These are phyloP conservation scores for Daldinia grandis DNA, from an alignment of 495 filamentous ascomycete species.

Conservation along the genomic window DNA sequence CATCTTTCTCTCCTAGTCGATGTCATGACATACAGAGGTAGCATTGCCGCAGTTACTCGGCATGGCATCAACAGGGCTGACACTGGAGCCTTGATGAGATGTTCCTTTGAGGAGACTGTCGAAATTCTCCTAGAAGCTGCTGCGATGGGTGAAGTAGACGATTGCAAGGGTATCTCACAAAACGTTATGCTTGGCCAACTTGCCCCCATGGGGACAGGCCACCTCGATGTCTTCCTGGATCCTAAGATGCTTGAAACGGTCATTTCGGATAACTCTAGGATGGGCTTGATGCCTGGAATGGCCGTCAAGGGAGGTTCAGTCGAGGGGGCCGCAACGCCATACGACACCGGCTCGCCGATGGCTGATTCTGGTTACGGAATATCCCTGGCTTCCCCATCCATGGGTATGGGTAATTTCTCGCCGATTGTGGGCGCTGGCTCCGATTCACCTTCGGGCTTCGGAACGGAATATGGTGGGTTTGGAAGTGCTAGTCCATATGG, in stretches of 20 bases:
- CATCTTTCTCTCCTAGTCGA: slow-evolving; percentile 96
- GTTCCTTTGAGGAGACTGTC: slow-evolving; percentile 99
- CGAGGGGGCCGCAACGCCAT: slow-evolving; percentile 92
- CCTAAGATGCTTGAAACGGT: slow-evolving; percentile 95
- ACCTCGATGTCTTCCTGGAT: slow-evolving; percentile 91
- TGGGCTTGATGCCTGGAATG: slow-evolving; percentile 79
- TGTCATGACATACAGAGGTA: slow-evolving; percentile 95
- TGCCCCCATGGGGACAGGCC: slow-evolving; percentile 94
- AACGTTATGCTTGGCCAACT: slow-evolving; percentile 98
- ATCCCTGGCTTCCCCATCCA: slow-evolving; percentile 68
- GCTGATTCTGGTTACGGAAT: slow-evolving; percentile 69
- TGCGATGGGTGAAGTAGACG: slow-evolving; percentile 91
- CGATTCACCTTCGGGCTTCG: slow-evolving; percentile 79
- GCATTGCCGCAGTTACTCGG: slow-evolving; percentile 93
- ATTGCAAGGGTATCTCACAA: slow-evolving; percentile 97
- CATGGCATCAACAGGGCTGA: slow-evolving; percentile 98
- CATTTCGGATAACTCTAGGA: slow-evolving; percentile 85
- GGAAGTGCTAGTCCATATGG: slow-evolving; percentile 74
- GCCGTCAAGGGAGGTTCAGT: slow-evolving; percentile 73
- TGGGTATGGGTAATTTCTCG: slow-evolving; percentile 89
- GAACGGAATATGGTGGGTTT: slow-evolving; percentile 60
- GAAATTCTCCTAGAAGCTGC: slow-evolving; percentile 97
- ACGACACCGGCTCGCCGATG: slow-evolving; percentile 90
- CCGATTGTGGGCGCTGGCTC: slow-evolving; percentile 81
- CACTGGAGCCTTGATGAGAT: slow-evolving; percentile 98